phyloP scores from a whole-genome alignment of 2,329 filamentous ascomycete species.

The Colletotrichum sp. region DNA sequence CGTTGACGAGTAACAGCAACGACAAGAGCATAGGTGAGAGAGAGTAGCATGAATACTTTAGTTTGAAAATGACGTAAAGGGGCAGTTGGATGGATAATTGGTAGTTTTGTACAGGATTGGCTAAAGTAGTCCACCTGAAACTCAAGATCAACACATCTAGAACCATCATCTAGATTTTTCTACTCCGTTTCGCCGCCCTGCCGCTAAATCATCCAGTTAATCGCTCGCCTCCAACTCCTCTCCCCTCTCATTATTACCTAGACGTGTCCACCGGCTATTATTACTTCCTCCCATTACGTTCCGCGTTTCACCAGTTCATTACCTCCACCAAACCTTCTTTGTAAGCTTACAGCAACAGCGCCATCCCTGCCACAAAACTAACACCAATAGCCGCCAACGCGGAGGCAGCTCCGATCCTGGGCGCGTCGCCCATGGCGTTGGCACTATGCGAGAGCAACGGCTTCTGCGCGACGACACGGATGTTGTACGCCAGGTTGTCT shows the following conservation, averaged over 20 bases:
- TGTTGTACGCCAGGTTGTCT: conserved; percentile 35
- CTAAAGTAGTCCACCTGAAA: neutral
- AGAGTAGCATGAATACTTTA: accelerated
- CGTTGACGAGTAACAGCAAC: too few relatives aligned
- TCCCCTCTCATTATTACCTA: neutral
- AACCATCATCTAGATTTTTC: neutral
- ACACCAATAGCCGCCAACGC: neutral
- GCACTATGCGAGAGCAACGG: conserved; percentile 22
- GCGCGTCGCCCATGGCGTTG: neutral
- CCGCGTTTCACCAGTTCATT: neutral
- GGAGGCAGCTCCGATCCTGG: neutral
- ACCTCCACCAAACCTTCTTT: neutral
- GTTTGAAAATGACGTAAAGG: accelerated
- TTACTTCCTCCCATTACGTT: neutral
- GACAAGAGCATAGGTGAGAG: neutral
- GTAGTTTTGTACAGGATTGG: neutral
- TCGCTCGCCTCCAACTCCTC: neutral
- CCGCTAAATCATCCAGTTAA: neutral
- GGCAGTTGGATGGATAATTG: neutral
- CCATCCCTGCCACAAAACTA: conserved; percentile 1
- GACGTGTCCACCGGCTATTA: neutral
- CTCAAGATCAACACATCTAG: neutral
- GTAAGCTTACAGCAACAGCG: neutral
- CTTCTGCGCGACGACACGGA: conserved; percentile 37
- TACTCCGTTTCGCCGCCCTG: neutral